A percentile compares a stretch with the other conserved stretches of the same genome.
Conservation (phyloP, 1,284 basidiomycete species). For the Sparassis latifolia region DNA sequence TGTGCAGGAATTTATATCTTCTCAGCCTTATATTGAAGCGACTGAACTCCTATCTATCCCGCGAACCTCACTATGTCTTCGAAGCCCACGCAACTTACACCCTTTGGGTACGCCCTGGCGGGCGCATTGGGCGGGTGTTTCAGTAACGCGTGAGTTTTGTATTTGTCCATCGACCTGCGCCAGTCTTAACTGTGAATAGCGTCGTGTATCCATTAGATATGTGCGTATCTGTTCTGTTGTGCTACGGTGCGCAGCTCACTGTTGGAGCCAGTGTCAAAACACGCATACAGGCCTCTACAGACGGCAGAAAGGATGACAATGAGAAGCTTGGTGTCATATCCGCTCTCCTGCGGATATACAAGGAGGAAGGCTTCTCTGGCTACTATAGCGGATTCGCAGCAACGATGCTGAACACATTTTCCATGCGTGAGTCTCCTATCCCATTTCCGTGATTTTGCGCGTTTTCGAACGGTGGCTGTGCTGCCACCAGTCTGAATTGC, state of each 20-base stretch:
- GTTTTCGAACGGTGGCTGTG: too few relatives aligned
- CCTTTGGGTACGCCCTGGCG: conserved; percentile 89
- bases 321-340: conserved; percentile 56
- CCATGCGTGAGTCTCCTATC: conserved; percentile 67
- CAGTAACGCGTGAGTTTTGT: conserved; percentile 76
- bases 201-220: conserved; percentile 94
- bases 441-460: conserved; percentile 34
- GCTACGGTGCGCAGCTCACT: conserved; percentile 1
- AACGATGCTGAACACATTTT: conserved; percentile 99
- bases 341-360: conserved; percentile 66
- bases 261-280: conserved; percentile 76
- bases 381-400: conserved; percentile 93
- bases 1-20: too few relatives aligned
- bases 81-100: conserved; percentile 66
- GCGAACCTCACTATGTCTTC: conserved; percentile 39
- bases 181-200: conserved; percentile 32
- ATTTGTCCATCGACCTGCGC: not conserved
- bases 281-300: conserved; percentile 74
- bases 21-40: too few relatives aligned
- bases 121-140: conserved; percentile 94
- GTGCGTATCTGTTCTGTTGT: conserved; percentile 41
- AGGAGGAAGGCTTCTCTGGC: conserved; percentile 74
- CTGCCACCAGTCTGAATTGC: too few relatives aligned
- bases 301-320: conserved; percentile 44
- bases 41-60: too few relatives aligned